Conservation (phyloP, 176 grass and related monocot genomes). For the Triticum timopheevii region DNA sequence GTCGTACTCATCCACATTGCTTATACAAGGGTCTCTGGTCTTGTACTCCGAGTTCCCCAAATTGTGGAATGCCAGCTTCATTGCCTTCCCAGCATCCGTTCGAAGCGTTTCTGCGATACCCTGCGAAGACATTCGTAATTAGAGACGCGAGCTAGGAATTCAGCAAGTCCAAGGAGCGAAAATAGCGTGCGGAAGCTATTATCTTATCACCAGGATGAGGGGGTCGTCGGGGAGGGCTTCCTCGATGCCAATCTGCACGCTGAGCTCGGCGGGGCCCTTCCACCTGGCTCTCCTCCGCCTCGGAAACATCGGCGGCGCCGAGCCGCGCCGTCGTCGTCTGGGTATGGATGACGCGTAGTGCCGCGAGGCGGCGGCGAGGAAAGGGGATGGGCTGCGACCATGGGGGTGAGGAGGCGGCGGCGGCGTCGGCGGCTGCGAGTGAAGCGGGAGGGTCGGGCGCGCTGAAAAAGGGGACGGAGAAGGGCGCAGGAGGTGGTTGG, state of each 20-base stretch:
- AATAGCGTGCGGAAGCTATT: background rate
- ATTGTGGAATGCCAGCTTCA: slow-evolving; percentile 63
- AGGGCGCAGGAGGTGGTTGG: slow-evolving; percentile 1
- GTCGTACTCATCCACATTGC: slow-evolving; percentile 56
- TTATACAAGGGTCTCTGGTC: slow-evolving; percentile 68
- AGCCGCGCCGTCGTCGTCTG: slow-evolving; percentile 24
- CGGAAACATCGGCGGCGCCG: slow-evolving; percentile 27
- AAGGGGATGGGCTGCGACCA: background rate
- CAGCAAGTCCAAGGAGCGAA: background rate
- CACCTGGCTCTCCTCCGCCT: slow-evolving; percentile 28
- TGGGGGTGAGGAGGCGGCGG: background rate
- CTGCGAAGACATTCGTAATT: slow-evolving; percentile 37
- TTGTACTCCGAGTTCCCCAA: slow-evolving; percentile 53
- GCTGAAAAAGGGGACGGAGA: background rate
- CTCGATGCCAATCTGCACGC: slow-evolving; percentile 79
- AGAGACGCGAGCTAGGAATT: background rate
- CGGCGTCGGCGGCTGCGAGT: background rate
- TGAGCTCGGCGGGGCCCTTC: slow-evolving; percentile 56
- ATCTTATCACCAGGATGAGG: slow-evolving; percentile 47
- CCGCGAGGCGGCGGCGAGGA: slow-evolving; percentile 7
- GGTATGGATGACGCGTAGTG: background rate
- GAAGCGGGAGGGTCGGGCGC: background rate
- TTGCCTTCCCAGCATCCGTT: slow-evolving; percentile 64
- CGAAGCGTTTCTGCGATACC: slow-evolving; percentile 61
- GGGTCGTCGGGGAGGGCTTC: slow-evolving; percentile 70